Evolutionary conservation across 345 rosid genomes (phyloP).

Genomic region (Murraya koenigii): DNA sequence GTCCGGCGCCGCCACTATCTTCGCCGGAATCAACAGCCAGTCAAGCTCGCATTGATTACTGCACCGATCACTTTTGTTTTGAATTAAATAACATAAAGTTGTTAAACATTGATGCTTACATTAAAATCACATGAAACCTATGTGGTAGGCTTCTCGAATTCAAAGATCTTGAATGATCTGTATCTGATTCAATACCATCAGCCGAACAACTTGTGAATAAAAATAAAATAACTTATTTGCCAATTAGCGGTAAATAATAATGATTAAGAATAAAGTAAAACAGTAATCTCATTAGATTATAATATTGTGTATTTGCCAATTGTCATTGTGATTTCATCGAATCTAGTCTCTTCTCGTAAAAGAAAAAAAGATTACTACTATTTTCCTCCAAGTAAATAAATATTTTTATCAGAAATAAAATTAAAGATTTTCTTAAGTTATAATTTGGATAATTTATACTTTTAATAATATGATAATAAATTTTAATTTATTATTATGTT

Average conservation of each 20-base stretch:
- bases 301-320: too few relatives aligned
- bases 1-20: background rate
- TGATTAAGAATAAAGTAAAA: background rate
- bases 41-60: background rate
- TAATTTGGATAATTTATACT: too few relatives aligned
- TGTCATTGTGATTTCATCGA: too few relatives aligned
- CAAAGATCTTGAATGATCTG: background rate
- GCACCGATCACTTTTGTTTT: background rate
- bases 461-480: too few relatives aligned
- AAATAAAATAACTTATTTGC: background rate
- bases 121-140: background rate
- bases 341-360: background rate
- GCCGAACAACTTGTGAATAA: background rate
- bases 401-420: too few relatives aligned
- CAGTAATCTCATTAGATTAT: background rate
- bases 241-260: background rate
- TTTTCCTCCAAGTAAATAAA: too few relatives aligned
- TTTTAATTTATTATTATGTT: too few relatives aligned
- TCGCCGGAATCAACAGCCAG: background rate
- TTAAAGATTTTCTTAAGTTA: too few relatives aligned
- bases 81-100: background rate
- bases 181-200: background rate
- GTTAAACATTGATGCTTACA: background rate
- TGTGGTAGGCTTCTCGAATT: background rate
- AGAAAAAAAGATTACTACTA: too few relatives aligned